Evolutionary conservation across 2,329 filamentous ascomycete genomes (phyloP).

Genomic region (Tolypocladium album): DNA sequence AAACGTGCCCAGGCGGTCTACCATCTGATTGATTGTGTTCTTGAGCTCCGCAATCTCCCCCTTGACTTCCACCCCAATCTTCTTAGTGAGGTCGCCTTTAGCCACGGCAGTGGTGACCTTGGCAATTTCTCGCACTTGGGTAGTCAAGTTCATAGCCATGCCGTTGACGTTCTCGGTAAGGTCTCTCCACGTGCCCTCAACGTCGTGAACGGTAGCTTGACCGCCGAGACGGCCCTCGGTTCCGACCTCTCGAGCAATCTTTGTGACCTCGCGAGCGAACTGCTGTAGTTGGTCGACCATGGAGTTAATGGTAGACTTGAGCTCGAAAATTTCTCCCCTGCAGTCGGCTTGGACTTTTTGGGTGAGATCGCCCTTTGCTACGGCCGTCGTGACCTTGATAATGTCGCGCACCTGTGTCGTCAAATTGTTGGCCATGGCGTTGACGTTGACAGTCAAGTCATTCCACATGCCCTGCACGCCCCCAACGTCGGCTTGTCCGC

Average conservation of each 20-base stretch:
- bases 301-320: conserved; percentile 97
- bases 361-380: conserved; percentile 79
- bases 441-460: conserved; percentile 75
- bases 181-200: conserved; percentile 95
- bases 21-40: conserved; percentile 98
- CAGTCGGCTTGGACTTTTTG: conserved; percentile 93
- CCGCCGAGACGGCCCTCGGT: conserved; percentile 91
- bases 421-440: conserved; percentile 79
- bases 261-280: conserved; percentile 93
- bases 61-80: conserved; percentile 87
- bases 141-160: conserved; percentile 97
- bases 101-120: conserved; percentile 94
- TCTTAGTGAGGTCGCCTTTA: conserved; percentile 86
- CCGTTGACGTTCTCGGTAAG: conserved; percentile 93
- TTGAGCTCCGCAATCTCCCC: conserved; percentile 94
- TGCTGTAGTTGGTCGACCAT: conserved; percentile 98
- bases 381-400: conserved; percentile 66
- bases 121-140: conserved; percentile 94
- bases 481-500: conserved; percentile 73
- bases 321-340: conserved; percentile 82
- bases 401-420: conserved; percentile 92
- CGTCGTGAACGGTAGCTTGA: conserved; percentile 90
- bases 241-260: conserved; percentile 90
- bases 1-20: conserved; percentile 91
- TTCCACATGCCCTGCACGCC: conserved; percentile 86